Evolutionary conservation across 345 rosid genomes (phyloP).

Genomic region (Sonneratia alba): DNA sequence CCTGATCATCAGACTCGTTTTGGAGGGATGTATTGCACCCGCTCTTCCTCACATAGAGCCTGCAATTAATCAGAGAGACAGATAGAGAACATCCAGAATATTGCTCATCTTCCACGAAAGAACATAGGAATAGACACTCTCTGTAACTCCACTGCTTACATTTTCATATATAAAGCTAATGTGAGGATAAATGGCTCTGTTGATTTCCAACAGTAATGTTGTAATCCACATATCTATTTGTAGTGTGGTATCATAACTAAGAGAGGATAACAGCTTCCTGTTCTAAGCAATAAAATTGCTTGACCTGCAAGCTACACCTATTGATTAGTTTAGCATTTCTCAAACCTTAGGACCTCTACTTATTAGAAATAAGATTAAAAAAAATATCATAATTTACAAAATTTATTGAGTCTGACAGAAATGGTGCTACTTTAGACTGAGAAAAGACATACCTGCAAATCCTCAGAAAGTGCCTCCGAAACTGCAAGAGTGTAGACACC

Average conservation of each 20-base stretch:
- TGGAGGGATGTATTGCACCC: conserved; percentile 66
- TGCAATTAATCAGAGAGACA: conserved; percentile 22
- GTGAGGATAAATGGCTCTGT: not conserved
- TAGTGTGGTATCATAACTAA: not conserved
- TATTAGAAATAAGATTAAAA: not conserved
- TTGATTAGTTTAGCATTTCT: not conserved
- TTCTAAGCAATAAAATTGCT: not conserved
- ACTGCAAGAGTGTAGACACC: conserved; percentile 86
- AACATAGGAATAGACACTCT: not conserved
- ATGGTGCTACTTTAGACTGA: not conserved
- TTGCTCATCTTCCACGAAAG: not conserved
- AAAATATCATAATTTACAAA: not conserved
- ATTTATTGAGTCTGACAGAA: not conserved
- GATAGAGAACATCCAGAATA: not conserved
- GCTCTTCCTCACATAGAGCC: conserved; percentile 72
- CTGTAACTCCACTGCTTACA: not conserved
- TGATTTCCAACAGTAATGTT: not conserved
- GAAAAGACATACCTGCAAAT: conserved; percentile 46
- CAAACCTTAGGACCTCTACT: not conserved
- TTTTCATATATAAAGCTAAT: not conserved
- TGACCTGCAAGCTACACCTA: not conserved
- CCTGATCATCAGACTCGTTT: conserved; percentile 32
- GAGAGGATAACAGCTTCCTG: not conserved
- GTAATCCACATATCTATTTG: not conserved
- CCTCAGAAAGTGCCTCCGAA: conserved; percentile 71